Conservation (phyloP, 441 rosid genomes). For the Pelargonium fulgidum region DNA sequence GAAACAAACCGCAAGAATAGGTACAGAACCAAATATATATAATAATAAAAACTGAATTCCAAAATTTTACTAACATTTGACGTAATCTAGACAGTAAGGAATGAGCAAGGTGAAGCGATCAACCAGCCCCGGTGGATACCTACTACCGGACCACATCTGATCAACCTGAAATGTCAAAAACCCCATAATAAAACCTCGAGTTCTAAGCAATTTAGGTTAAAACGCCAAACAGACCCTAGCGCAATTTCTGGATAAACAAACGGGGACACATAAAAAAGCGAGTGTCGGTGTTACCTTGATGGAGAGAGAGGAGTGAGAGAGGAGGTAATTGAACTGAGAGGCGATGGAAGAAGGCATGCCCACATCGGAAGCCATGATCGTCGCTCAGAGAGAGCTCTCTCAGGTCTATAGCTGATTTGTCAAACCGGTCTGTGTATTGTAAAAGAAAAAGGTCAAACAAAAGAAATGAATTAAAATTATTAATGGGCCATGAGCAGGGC, state of each 20-base stretch:
- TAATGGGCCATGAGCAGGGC: too few relatives aligned
- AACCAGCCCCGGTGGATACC: slow-evolving; percentile 38
- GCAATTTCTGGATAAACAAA: too few relatives aligned
- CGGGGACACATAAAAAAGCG: background rate
- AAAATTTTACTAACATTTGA: slow-evolving; percentile 86
- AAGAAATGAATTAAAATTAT: too few relatives aligned
- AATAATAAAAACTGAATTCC: too few relatives aligned
- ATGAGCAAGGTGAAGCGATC: slow-evolving; percentile 87
- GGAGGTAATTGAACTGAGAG: slow-evolving; percentile 74
- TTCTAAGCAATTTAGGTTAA: background rate
- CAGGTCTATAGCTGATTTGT: too few relatives aligned
- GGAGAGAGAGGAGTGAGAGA: slow-evolving; percentile 47
- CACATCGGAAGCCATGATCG: slow-evolving; percentile 47
- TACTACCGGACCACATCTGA: slow-evolving; percentile 72
- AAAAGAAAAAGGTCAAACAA: too few relatives aligned
- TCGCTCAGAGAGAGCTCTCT: slow-evolving; percentile 3
- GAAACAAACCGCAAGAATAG: background rate
- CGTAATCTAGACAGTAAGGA: slow-evolving; percentile 73
- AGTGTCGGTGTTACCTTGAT: slow-evolving; percentile 45
- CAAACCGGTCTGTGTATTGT: too few relatives aligned
- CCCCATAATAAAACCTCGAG: background rate
- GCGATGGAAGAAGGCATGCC: slow-evolving; percentile 61
- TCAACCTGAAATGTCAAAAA: slow-evolving; percentile 49
- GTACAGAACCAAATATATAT: background rate
- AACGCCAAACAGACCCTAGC: too few relatives aligned